Evolutionary conservation across 2,329 filamentous ascomycete species (phyloP).

Genomic region (Tolypocladium amazonense): DNA sequence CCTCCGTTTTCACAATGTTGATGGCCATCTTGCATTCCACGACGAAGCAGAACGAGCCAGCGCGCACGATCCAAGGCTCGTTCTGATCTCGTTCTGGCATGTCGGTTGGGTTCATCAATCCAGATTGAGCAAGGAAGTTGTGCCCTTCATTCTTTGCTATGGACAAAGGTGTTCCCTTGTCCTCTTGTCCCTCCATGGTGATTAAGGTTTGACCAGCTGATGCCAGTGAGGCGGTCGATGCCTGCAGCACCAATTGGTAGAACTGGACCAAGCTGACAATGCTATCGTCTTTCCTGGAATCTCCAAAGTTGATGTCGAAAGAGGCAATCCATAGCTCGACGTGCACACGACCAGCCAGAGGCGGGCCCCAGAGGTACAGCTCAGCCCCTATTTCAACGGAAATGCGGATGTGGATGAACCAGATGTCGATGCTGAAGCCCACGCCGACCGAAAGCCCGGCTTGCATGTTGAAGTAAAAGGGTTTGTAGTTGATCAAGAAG

Average conservation of each 20-base stretch:
- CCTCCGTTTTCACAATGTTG: background rate
- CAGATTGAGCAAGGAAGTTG: background rate
- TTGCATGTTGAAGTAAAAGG: conserved; percentile 21
- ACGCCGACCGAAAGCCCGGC: conserved; percentile 16
- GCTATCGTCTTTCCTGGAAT: background rate
- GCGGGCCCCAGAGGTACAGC: conserved; percentile 10
- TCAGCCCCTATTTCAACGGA: conserved; percentile 8
- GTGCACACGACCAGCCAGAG: conserved; percentile 10
- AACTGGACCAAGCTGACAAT: background rate
- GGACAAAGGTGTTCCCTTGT: background rate
- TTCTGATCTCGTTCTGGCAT: background rate
- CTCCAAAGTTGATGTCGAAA: conserved; percentile 14
- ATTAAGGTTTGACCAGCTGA: background rate
- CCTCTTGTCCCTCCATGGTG: background rate
- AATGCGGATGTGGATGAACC: conserved; percentile 13
- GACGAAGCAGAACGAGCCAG: conserved; percentile 1
- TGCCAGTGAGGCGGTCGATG: background rate
- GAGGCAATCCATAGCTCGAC: conserved; percentile 14
- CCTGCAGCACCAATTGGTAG: background rate
- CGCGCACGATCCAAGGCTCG: conserved; percentile 1
- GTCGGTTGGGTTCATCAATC: background rate
- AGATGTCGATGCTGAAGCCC: conserved; percentile 14
- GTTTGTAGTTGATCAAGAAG: conserved; percentile 29
- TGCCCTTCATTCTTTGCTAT: background rate
- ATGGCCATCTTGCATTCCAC: conserved; percentile 4